Evolutionary conservation across 805 yeast species (phyloP).

Genomic region (Candida palmyrensis): DNA sequence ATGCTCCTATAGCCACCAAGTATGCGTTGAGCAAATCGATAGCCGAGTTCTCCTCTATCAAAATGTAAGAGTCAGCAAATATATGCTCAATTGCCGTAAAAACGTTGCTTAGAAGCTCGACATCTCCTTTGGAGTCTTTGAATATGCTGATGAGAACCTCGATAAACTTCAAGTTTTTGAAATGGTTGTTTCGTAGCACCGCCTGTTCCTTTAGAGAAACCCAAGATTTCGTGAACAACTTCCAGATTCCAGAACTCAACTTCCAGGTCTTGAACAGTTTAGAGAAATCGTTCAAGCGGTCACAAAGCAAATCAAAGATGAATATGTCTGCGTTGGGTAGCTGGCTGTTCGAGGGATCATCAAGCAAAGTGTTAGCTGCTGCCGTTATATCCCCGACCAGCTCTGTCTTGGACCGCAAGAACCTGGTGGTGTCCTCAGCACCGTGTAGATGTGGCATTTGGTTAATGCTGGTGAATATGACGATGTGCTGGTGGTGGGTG

Average conservation of each 20-base stretch:
- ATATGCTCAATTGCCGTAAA: slow-evolving; percentile 15
- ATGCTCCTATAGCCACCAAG: slow-evolving; percentile 5
- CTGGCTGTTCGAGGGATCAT: slow-evolving; percentile 27
- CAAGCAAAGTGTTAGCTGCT: slow-evolving; percentile 28
- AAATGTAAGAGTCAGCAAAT: slow-evolving; percentile 19
- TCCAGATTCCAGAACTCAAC: slow-evolving; percentile 44
- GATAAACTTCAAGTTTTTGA: slow-evolving; percentile 29
- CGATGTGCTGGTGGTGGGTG: no score
- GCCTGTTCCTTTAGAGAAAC: slow-evolving; percentile 11
- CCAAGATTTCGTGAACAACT: slow-evolving; percentile 41
- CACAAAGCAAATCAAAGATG: slow-evolving; percentile 54
- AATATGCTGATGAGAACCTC: slow-evolving; percentile 11
- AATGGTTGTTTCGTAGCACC: slow-evolving; percentile 31
- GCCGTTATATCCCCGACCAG: slow-evolving; percentile 37
- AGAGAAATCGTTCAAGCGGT: slow-evolving; percentile 48
- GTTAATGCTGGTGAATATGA: no score
- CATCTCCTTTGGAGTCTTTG: slow-evolving; percentile 3
- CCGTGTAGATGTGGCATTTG: no score
- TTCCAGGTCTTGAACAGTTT: slow-evolving; percentile 39
- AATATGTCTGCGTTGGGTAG: slow-evolving; percentile 55
- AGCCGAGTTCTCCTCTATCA: slow-evolving; percentile 26
- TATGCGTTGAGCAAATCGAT: slow-evolving; percentile 21
- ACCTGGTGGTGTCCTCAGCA: slow-evolving; percentile 50
- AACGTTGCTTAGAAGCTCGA: slow-evolving; percentile 13
- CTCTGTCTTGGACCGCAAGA: slow-evolving; percentile 50